Conservation (phyloP, 208 protist genomes). For the Wallacemonas rigidus region DNA sequence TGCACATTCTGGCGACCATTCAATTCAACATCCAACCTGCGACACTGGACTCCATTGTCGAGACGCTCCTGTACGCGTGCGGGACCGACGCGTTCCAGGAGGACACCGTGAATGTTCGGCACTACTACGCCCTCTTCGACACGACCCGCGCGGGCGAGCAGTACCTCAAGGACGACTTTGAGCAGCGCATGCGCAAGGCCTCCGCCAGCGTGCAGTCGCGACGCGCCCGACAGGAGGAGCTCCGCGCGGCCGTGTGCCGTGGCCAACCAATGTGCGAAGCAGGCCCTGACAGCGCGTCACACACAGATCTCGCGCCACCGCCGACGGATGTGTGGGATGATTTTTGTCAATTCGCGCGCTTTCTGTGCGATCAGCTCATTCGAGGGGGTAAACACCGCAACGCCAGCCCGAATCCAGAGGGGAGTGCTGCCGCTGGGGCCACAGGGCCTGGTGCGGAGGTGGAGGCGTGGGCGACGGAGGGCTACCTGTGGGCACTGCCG, state of each 20-base stretch:
- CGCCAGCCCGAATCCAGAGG: conserved; percentile 9
- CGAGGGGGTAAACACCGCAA: conserved; percentile 23
- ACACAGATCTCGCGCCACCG: not conserved
- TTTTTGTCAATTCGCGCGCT: conserved; percentile 34
- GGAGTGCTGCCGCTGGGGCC: not conserved
- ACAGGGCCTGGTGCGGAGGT: not conserved
- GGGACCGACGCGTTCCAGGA: conserved; percentile 35
- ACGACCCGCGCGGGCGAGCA: conserved; percentile 3
- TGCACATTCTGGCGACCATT: conserved; percentile 39
- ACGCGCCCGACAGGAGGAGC: conserved; percentile 1
- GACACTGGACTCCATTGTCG: conserved; percentile 51
- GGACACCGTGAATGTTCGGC: conserved; percentile 22
- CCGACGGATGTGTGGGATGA: conserved; percentile 33
- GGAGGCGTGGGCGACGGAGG: not conserved
- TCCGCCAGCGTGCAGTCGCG: not conserved
- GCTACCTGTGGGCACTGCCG: conserved; percentile 25
- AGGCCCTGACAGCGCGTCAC: not conserved
- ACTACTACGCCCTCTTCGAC: conserved; percentile 15
- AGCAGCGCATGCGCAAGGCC: not conserved
- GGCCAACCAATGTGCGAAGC: not conserved
- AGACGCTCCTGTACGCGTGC: conserved; percentile 51
- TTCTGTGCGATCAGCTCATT: conserved; percentile 47
- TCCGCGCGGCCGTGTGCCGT: not conserved
- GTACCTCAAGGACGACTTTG: conserved; percentile 13
- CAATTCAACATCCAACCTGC: conserved; percentile 40